Conservation (phyloP, 495 filamentous ascomycete species). For the Xylaria acuta region DNA sequence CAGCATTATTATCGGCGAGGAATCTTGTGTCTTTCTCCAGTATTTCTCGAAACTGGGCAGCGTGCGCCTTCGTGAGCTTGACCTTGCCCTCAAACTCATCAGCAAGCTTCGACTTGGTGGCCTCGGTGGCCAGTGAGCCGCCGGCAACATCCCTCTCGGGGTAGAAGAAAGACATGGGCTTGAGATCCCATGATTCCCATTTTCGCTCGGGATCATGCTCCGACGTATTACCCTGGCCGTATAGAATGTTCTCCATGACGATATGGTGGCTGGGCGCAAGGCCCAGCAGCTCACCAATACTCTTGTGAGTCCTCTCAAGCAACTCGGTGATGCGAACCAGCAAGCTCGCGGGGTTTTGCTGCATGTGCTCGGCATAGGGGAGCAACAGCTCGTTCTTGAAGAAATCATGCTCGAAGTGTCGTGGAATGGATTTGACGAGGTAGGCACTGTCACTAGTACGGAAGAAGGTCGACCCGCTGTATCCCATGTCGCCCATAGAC, state of each 20-base stretch:
- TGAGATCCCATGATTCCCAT: slow-evolving; percentile 76
- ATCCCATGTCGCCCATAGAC: slow-evolving; percentile 63
- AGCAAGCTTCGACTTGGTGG: slow-evolving; percentile 62
- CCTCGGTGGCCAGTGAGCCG: slow-evolving; percentile 62
- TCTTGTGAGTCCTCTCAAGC: slow-evolving; percentile 57
- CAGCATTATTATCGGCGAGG: slow-evolving; percentile 63
- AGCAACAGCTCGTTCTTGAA: slow-evolving; percentile 67
- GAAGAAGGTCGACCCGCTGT: slow-evolving; percentile 75
- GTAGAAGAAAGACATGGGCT: slow-evolving; percentile 74
- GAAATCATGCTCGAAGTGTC: slow-evolving; percentile 70
- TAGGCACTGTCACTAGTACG: slow-evolving; percentile 63
- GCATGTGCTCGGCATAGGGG: slow-evolving; percentile 68
- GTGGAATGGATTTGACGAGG: slow-evolving; percentile 71
- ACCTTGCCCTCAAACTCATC: slow-evolving; percentile 72
- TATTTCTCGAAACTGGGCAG: slow-evolving; percentile 54
- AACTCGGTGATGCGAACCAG: slow-evolving; percentile 74
- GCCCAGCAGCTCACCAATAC: slow-evolving; percentile 61
- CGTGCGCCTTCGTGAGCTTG: slow-evolving; percentile 55
- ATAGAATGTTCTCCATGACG: slow-evolving; percentile 75
- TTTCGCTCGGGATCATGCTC: slow-evolving; percentile 45
- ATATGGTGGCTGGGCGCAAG: slow-evolving; percentile 69
- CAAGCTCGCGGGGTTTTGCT: slow-evolving; percentile 58
- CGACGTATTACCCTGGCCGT: slow-evolving; percentile 54
- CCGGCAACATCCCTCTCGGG: slow-evolving; percentile 72
- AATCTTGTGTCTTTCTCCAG: slow-evolving; percentile 66